Percentiles rank a stretch among this genome's conserved stretches.
These are phyloP conservation scores for Colletotrichum nymphaeae DNA, from an alignment of 2,329 filamentous ascomycete genomes.

Conservation along the genomic window DNA sequence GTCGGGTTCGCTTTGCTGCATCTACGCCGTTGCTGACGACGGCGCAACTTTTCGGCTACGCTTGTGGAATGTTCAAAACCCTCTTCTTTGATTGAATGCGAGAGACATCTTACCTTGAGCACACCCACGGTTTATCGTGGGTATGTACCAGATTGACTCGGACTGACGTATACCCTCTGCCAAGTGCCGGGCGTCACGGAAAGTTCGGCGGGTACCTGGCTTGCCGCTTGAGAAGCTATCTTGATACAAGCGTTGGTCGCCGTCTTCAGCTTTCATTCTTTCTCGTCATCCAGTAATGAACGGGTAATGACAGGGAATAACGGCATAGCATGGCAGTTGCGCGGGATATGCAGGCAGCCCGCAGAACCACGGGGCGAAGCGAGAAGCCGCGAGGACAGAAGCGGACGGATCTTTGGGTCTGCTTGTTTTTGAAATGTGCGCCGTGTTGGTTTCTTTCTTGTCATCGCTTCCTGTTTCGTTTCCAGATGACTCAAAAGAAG, in stretches of 20 bases:
- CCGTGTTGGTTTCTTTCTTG: background rate
- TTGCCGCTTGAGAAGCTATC: background rate
- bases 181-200: background rate
- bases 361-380: constrained; percentile 1
- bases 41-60: background rate
- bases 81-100: background rate
- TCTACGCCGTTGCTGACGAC: constrained; percentile 11
- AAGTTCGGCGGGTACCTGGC: background rate
- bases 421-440: background rate
- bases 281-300: background rate
- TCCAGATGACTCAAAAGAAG: constrained; percentile 10
- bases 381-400: background rate
- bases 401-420: background rate
- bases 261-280: background rate
- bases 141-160: background rate
- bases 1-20: background rate
- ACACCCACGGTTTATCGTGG: background rate
- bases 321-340: background rate
- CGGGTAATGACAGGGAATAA: background rate
- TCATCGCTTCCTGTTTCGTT: constrained; percentile 19
- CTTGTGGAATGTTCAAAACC: constrained; percentile 7
- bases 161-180: background rate
- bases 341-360: background rate
- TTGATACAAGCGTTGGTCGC: background rate
- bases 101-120: background rate